Base-by-base conservation (phyloP, 768 basidiomycete species). In the Panaeolus papilionaceus region DNA sequence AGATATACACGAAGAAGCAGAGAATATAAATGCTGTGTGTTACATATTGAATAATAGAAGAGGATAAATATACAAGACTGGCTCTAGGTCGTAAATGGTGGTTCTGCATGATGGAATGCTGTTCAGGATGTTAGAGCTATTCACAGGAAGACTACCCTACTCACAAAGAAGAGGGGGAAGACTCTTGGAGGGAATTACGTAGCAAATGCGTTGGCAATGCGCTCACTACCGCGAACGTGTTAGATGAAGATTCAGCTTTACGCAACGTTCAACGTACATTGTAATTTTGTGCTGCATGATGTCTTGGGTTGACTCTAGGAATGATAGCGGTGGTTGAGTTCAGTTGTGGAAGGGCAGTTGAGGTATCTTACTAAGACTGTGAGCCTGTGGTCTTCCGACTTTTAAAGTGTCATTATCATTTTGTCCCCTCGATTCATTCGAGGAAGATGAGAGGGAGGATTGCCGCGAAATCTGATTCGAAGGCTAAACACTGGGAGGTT, bases 191-290 rank as follows among this genome's bases (percentile, higher is more conserved):
- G 66, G 20, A 61, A 63, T 45, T 66, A 71, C 8, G 65, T 68
- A 42, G 74, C 70, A 65, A 79, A 80, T 11, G 69, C 77, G 66
- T 79, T 79, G 14, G 76, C 79, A 39, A 80, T 80, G 61, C 79
- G 69, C 69, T 78, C 76, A 64, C 78, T 79, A 61, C 20, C n/a
- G 16, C 6, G 23, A 65, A 33, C 23, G 63, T 42, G 33, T 66
- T 58, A 23, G 20, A 38, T 20, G n/a, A 39, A 39, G 10, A 23
- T 10, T 16, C 37, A 28, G 54, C 16, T 51, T 23, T 9, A 28
- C 10, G 14, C 54, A 33, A 58, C 4, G 28, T 16, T 58, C 11
- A 9, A 8, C 75, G 66, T 69, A 78, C 79, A 79, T 73, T 9
- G 79, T 77, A 63, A 73, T 70, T 66, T 72, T 72, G 63, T 79